phyloP scores from a whole-genome alignment of 2,329 filamentous ascomycete genomes.

The Microcyclosporella mali region DNA sequence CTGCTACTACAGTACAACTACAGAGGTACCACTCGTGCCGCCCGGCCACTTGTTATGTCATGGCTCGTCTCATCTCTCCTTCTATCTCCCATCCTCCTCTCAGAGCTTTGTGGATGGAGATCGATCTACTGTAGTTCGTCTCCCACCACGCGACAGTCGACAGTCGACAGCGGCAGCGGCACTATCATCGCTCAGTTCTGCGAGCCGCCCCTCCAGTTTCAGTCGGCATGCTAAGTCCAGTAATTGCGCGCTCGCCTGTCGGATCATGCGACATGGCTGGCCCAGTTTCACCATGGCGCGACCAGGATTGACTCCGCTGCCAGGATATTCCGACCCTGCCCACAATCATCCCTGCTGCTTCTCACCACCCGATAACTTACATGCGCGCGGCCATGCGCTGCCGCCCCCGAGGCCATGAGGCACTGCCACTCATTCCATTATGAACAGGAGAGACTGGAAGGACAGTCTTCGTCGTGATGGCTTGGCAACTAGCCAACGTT shows the following conservation, averaged over 20 bases:
- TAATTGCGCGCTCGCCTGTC: constrained; percentile 12
- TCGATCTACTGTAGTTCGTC: too few species aligned
- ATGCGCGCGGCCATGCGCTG: not conserved
- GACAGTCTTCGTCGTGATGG: not conserved
- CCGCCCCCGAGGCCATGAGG: not conserved
- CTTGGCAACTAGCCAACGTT: too few species aligned
- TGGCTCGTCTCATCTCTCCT: too few species aligned
- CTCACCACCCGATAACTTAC: not conserved
- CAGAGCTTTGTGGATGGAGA: too few species aligned
- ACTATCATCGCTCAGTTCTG: too few species aligned
- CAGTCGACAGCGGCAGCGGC: too few species aligned
- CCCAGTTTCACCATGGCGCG: constrained; percentile 4
- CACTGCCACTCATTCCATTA: not conserved
- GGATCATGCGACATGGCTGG: constrained; percentile 6
- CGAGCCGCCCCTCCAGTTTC: constrained; percentile 15
- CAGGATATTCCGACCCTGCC: too few species aligned
- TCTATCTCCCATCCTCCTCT: too few species aligned
- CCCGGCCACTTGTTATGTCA: not conserved
- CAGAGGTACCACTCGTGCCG: too few species aligned
- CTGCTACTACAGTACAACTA: too few species aligned
- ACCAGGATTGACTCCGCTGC: too few species aligned
- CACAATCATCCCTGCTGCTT: too few species aligned
- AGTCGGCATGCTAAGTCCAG: constrained; percentile 4
- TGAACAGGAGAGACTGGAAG: not conserved
- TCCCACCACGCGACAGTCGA: not conserved